A percentile compares a stretch with the other conserved stretches of the same genome.
These are phyloP conservation scores for Bidens hawaiensis DNA, from an alignment of 140 eudicot species.

Conservation along the genomic window DNA sequence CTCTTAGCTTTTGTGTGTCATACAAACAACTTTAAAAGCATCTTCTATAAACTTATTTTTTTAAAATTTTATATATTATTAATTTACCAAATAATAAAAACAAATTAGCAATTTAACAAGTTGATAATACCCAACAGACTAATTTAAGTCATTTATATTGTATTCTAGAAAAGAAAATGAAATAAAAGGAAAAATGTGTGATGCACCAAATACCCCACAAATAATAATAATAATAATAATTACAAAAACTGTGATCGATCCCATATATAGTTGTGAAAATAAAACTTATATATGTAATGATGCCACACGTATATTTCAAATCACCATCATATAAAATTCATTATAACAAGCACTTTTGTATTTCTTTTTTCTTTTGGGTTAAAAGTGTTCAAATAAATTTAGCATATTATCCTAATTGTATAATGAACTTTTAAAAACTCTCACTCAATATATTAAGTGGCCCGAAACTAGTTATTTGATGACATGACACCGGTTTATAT, in stretches of 20 bases:
- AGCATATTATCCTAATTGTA: not conserved
- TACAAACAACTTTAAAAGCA: slow-evolving; percentile 3
- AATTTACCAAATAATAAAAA: not conserved
- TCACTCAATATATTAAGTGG: too few species aligned
- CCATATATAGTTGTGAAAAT: not conserved
- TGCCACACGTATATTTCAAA: slow-evolving; percentile 19
- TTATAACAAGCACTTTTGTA: slow-evolving; percentile 2
- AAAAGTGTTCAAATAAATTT: too few species aligned
- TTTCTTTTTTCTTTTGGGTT: not conserved
- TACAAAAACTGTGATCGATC: not conserved
- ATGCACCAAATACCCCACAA: slow-evolving; percentile 9
- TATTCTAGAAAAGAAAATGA: not conserved
- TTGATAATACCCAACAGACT: not conserved
- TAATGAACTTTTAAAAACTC: not conserved
- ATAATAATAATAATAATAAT: slow-evolving; percentile 14
- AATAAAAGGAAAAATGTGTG: not conserved
- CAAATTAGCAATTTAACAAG: not conserved
- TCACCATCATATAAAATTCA: slow-evolving; percentile 18
- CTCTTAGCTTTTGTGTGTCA: slow-evolving; percentile 21
- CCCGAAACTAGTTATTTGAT: too few species aligned
- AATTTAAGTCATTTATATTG: not conserved
- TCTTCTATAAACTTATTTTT: not conserved
- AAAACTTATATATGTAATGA: slow-evolving; percentile 14
- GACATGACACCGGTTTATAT: too few species aligned
- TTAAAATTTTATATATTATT: not conserved